Conservation (phyloP, 1,284 basidiomycete species). For the Earliella scabrosa region DNA sequence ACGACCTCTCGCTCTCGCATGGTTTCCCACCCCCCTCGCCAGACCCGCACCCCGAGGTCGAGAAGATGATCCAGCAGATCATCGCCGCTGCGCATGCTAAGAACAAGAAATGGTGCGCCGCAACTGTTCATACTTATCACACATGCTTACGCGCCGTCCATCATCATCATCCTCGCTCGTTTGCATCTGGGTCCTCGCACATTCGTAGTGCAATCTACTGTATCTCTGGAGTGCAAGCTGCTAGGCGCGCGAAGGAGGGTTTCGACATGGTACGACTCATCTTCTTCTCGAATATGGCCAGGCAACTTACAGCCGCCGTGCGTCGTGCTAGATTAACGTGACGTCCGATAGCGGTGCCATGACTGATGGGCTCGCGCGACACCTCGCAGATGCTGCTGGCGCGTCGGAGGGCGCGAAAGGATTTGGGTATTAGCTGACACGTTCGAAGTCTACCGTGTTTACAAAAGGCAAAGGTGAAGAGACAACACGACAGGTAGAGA, state of each 20-base stretch:
- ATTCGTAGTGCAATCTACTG: conserved; percentile 38
- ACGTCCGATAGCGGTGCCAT: conserved; percentile 51
- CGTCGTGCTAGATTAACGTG: conserved; percentile 51
- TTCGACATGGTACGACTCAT: conserved; percentile 41
- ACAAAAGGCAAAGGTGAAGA: too few relatives aligned
- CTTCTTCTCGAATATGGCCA: conserved; percentile 37
- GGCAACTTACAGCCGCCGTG: neutral
- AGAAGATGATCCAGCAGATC: conserved; percentile 63
- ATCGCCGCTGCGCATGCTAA: conserved; percentile 54
- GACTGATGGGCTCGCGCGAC: conserved; percentile 42
- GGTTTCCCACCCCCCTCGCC: conserved; percentile 63
- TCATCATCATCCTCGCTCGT: neutral
- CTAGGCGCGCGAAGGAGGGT: conserved; percentile 44
- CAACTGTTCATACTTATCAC: too few relatives aligned
- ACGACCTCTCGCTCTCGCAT: conserved; percentile 64
- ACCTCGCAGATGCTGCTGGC: conserved; percentile 37
- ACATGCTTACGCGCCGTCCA: neutral
- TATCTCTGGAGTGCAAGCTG: conserved; percentile 42
- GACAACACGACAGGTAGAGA: too few relatives aligned
- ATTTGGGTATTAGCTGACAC: conserved; percentile 28
- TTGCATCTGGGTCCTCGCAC: too few relatives aligned
- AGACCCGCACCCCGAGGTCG: conserved; percentile 64
- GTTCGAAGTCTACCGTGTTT: too few relatives aligned
- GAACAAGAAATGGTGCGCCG: conserved; percentile 73
- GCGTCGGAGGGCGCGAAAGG: conserved; percentile 5